Evolutionary conservation across 768 basidiomycete genomes (phyloP).

Genomic region (Hypsizygus marmoreus): DNA sequence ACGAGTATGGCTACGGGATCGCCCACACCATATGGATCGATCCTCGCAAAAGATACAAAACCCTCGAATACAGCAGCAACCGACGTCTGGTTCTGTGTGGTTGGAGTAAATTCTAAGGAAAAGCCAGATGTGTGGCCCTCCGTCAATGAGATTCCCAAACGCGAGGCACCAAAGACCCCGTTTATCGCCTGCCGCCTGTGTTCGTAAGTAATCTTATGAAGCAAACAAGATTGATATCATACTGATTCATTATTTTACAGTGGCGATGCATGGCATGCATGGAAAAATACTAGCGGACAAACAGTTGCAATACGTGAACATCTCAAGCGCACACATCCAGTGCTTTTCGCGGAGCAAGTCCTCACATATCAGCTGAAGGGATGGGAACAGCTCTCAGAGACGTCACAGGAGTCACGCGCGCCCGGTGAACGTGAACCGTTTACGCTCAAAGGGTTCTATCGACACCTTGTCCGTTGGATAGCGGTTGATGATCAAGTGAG

Average conservation of each 20-base stretch:
- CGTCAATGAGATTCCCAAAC: not conserved
- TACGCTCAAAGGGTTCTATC: slow-evolving; percentile 22
- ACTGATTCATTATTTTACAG: not conserved
- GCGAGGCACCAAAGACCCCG: slow-evolving; percentile 3
- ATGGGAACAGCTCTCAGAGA: slow-evolving; percentile 6
- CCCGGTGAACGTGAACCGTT: slow-evolving; percentile 14
- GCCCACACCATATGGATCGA: no score
- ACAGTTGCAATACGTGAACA: slow-evolving; percentile 25
- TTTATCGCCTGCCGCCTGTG: not conserved
- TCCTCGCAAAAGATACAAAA: no score
- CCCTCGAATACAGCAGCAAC: no score
- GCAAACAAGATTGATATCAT: no score
- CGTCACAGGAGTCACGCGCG: not conserved
- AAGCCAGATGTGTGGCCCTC: slow-evolving; percentile 1
- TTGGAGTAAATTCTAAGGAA: not conserved
- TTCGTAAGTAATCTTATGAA: not conserved
- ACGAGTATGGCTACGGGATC: no score
- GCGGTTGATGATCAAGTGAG: slow-evolving; percentile 23
- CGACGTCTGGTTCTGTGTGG: slow-evolving; percentile 9
- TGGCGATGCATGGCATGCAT: slow-evolving; percentile 2
- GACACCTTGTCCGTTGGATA: slow-evolving; percentile 21
- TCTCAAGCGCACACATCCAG: slow-evolving; percentile 18
- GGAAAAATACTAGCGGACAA: slow-evolving; percentile 20
- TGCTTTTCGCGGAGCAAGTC: slow-evolving; percentile 15
- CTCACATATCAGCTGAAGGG: slow-evolving; percentile 18